Evolutionary conservation across 148 eudicot genomes (phyloP), one percentile per base, ranked within the genome.

Genomic region (Vaccinium corymbosum): DNA sequence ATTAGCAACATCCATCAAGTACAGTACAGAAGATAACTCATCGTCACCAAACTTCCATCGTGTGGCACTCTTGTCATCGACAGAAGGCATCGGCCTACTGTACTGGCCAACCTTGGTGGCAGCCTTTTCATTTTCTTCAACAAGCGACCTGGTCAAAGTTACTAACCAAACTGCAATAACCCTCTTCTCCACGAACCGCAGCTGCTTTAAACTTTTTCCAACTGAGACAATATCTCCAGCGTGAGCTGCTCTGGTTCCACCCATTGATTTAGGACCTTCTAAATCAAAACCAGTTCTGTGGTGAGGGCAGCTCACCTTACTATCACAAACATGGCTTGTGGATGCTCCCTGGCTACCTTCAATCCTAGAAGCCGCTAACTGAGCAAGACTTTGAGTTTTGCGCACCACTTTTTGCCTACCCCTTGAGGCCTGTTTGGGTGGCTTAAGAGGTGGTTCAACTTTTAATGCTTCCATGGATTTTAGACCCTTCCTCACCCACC

Each of bases 311-410:
- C 84, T 91, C 15, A 90, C 81, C 89, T 84, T 94, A 87, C 86
- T 97, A 83, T 95, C 99, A 92, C 99, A 97, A 61, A 94, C 91
- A 86, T 97, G 99, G 88, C 99, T 97, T 10, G 98, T 97, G 11
- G 99, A 97, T 78, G 99, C 98, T 88, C 99, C 98, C 86, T 94
- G 98, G 86, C 99, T 97, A 84, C 95, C 91, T 87, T 97, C 99
- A 83, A 95, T 97, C 84, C 99, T 90, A 32, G 99, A 91, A 82
- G 96, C 89, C 3, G 94, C 95, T 86, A 97, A 88, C 79, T 97
- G 99, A 68, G 95, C 95, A 85, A 97, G 98, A 86, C 98, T 97
- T 88, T 95, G 98, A 80, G 98, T 97, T 86, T 95, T 97, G 73
- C 98, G 98, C 70, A 92, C 98, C 53, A 87, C 76, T 80, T 95